Percentiles rank a stretch among this genome's conserved stretches.
phyloP scores from a whole-genome alignment of 1,139 yeast species.

The Saccharomycopsis crataegensis region DNA sequence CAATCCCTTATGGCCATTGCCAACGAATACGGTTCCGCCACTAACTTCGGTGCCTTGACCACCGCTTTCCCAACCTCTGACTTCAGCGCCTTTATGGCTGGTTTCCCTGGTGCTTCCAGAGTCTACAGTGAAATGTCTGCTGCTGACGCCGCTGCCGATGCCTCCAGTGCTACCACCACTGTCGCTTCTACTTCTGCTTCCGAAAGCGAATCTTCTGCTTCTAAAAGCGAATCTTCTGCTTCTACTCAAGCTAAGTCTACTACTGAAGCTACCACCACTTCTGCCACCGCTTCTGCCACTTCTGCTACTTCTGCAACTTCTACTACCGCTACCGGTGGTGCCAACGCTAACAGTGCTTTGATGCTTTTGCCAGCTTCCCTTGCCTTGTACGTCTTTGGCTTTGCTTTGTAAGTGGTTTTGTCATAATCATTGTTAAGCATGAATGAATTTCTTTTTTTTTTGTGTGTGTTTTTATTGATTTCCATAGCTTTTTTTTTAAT shows the following conservation, averaged over 20 bases:
- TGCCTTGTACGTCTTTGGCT: not conserved
- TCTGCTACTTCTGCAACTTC: slow-evolving; percentile 7
- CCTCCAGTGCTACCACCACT: slow-evolving; percentile 6
- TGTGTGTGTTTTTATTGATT: not conserved
- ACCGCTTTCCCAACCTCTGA: slow-evolving; percentile 17
- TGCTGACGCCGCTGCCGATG: slow-evolving; percentile 9
- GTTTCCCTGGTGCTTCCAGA: slow-evolving; percentile 17
- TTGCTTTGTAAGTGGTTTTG: not conserved
- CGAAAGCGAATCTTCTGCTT: slow-evolving; percentile 1
- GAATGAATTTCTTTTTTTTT: not conserved
- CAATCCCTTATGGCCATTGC: slow-evolving; percentile 15
- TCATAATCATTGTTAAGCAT: not conserved
- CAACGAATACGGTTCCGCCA: slow-evolving; percentile 6
- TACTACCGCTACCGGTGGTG: not conserved
- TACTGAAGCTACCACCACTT: slow-evolving; percentile 5
- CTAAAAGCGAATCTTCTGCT: slow-evolving; percentile 2
- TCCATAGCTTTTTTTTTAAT: not conserved
- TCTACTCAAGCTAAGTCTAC: slow-evolving; percentile 6
- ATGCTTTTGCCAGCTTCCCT: not conserved
- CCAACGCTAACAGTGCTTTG: slow-evolving; percentile 1
- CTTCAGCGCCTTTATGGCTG: slow-evolving; percentile 15
- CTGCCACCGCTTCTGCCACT: slow-evolving; percentile 6
- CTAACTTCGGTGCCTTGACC: slow-evolving; percentile 9
- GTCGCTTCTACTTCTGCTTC: slow-evolving; percentile 12
- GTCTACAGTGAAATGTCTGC: slow-evolving; percentile 13